Percentiles rank a stretch among this genome's conserved stretches.
Evolutionary conservation across 208 protist species (phyloP).

Genomic region (Acanthamoeba royreba): DNA sequence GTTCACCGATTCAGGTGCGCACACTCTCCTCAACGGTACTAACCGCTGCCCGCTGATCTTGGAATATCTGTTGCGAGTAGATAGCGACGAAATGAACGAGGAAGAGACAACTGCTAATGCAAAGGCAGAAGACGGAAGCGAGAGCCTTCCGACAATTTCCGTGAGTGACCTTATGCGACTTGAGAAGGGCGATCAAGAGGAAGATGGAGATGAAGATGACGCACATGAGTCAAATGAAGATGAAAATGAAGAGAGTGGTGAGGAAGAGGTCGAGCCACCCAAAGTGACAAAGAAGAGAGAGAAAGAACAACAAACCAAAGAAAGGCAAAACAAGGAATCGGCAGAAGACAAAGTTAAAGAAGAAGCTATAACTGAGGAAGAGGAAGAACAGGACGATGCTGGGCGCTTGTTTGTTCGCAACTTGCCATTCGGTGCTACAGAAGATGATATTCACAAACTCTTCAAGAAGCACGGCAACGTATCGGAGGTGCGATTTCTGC

Average conservation of each 20-base stretch:
- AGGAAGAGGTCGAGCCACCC: background rate
- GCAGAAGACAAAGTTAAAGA: background rate
- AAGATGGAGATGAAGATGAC: slow-evolving; percentile 54
- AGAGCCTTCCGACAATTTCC: background rate
- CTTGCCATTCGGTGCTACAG: slow-evolving; percentile 91
- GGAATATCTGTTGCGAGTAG: too few relatives aligned
- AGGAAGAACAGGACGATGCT: slow-evolving; percentile 63
- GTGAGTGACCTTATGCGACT: background rate
- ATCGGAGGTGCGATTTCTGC: slow-evolving; percentile 23
- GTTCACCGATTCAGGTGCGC: slow-evolving; percentile 18
- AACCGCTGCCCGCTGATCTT: too few relatives aligned
- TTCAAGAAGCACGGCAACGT: slow-evolving; percentile 78
- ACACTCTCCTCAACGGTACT: too few relatives aligned
- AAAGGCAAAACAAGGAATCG: background rate
- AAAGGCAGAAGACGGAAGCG: background rate
- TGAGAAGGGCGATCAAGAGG: background rate
- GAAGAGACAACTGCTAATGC: background rate
- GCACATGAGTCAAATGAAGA: slow-evolving; percentile 8
- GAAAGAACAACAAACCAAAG: background rate
- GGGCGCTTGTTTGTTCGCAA: slow-evolving; percentile 93
- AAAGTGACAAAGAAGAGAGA: slow-evolving; percentile 2
- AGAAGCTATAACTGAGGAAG: background rate
- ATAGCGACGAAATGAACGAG: background rate
- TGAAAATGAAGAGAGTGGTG: slow-evolving; percentile 44
- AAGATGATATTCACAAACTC: slow-evolving; percentile 88